phyloP scores from a whole-genome alignment of 139 green algal genomes.

The Pycnococcus provasolii region DNA sequence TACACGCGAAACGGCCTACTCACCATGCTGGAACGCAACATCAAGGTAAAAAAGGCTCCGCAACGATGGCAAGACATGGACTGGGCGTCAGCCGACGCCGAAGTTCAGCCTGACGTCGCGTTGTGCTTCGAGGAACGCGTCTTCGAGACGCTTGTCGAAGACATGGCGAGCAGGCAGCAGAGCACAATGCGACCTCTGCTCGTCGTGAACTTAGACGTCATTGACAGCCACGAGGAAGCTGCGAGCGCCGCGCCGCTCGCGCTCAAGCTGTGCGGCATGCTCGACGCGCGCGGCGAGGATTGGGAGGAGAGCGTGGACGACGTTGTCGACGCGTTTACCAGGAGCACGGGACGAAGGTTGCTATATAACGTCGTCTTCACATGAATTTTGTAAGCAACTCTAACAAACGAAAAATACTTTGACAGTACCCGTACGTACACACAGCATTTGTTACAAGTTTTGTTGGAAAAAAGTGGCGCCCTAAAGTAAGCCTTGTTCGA shows the following conservation, averaged over 20 bases:
- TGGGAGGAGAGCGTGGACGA: constrained; percentile 61
- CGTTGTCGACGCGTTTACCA: constrained; percentile 43
- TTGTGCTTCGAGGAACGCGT: constrained; percentile 42
- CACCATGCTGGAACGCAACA: constrained; percentile 70
- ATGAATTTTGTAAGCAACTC: no score
- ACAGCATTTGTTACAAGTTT: no score
- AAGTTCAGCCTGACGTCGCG: constrained; percentile 31
- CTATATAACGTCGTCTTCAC: no score
- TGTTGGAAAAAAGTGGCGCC: no score
- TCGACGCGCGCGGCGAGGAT: constrained; percentile 36
- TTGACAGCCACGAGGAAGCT: constrained; percentile 71
- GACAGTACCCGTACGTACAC: no score
- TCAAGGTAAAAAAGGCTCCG: constrained; percentile 63
- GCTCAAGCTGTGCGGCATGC: constrained; percentile 57
- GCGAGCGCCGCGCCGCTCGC: constrained; percentile 56
- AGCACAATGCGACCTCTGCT: constrained; percentile 43
- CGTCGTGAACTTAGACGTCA: constrained; percentile 79
- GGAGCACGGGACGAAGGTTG: no score
- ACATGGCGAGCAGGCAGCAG: constrained; percentile 27
- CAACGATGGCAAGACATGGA: constrained; percentile 67
- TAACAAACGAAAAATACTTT: no score
- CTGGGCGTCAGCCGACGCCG: constrained; percentile 8
- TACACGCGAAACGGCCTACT: constrained; percentile 73
- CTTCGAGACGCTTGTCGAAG: constrained; percentile 43
- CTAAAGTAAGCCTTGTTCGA: no score